These are phyloP conservation scores for Pythium rhizo-oryzae DNA, from an alignment of 352 stramenopile genomes.

Conservation along the genomic window DNA sequence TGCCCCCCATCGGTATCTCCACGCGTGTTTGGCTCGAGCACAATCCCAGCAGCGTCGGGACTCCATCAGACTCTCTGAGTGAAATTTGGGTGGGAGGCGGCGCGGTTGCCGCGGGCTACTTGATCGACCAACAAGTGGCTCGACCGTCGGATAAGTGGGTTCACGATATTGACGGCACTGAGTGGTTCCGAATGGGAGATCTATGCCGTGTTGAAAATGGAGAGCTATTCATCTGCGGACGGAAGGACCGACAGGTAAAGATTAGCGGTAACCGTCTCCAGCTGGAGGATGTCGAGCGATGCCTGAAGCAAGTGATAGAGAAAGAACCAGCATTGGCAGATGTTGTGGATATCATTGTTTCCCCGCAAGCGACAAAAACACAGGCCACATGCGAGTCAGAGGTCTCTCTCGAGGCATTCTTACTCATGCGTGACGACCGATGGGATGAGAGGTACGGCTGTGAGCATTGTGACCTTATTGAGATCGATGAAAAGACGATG, in stretches of 20 bases:
- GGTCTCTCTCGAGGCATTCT: neutral
- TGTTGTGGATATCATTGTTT: neutral
- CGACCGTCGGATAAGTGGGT: slow-evolving; percentile 1
- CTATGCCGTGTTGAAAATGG: slow-evolving; percentile 36
- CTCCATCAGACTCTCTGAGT: slow-evolving; percentile 8
- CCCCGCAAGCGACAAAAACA: neutral
- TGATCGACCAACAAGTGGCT: slow-evolving; percentile 9
- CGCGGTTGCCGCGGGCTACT: slow-evolving; percentile 42
- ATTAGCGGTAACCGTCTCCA: slow-evolving; percentile 55
- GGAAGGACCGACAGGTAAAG: slow-evolving; percentile 54
- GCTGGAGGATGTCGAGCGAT: slow-evolving; percentile 51
- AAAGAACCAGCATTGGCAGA: neutral
- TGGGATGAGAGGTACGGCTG: neutral
- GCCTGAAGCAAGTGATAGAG: slow-evolving; percentile 16
- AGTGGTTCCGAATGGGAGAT: slow-evolving; percentile 53
- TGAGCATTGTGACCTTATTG: neutral
- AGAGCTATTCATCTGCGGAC: slow-evolving; percentile 46
- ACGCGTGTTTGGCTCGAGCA: slow-evolving; percentile 33
- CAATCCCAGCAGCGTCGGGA: neutral
- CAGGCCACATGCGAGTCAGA: neutral
- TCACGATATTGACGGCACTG: neutral
- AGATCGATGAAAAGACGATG: slow-evolving; percentile 13
- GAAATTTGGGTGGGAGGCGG: slow-evolving; percentile 43
- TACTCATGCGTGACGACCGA: neutral
- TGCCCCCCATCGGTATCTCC: slow-evolving; percentile 31